A percentile compares a stretch with the other conserved stretches of the same genome.
Evolutionary conservation across 495 filamentous ascomycete genomes (phyloP).

Genomic region (Cudoniella acicularis): DNA sequence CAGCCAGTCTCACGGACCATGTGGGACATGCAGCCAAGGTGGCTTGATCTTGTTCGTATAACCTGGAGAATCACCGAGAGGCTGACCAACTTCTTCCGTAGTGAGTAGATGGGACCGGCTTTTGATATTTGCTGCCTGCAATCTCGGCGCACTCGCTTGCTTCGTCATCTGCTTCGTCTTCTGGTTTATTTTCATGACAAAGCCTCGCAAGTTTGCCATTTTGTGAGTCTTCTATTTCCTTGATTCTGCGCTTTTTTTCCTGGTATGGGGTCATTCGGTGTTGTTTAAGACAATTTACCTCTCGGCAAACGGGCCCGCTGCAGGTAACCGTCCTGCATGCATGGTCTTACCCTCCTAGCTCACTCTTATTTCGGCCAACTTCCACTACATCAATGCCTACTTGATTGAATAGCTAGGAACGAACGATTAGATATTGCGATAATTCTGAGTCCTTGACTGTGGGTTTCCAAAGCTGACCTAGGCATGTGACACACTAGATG

Average conservation of each 20-base stretch:
- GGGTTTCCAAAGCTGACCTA: conserved; percentile 18
- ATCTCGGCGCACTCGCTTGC: conserved; percentile 82
- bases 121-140: conserved; percentile 88
- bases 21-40: conserved; percentile 19
- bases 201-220: conserved; percentile 90
- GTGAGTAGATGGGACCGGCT: conserved; percentile 97
- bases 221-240: conserved; percentile 65
- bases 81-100: conserved; percentile 35
- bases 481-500: conserved; percentile 57
- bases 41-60: conserved; percentile 17
- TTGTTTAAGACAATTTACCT: conserved; percentile 12
- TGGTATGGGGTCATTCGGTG: conserved; percentile 5
- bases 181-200: conserved; percentile 72
- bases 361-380: not conserved
- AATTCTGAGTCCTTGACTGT: conserved; percentile 19
- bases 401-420: not conserved
- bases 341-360: conserved; percentile 12
- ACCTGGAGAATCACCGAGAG: conserved; percentile 6
- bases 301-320: conserved; percentile 23
- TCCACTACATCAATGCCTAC: not conserved
- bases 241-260: conserved; percentile 8
- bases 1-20: conserved; percentile 23
- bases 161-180: conserved; percentile 90
- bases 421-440: not conserved
- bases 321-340: conserved; percentile 25